Evolutionary conservation across 345 rosid genomes (phyloP).

Genomic region (Gynandropsis gynandra): DNA sequence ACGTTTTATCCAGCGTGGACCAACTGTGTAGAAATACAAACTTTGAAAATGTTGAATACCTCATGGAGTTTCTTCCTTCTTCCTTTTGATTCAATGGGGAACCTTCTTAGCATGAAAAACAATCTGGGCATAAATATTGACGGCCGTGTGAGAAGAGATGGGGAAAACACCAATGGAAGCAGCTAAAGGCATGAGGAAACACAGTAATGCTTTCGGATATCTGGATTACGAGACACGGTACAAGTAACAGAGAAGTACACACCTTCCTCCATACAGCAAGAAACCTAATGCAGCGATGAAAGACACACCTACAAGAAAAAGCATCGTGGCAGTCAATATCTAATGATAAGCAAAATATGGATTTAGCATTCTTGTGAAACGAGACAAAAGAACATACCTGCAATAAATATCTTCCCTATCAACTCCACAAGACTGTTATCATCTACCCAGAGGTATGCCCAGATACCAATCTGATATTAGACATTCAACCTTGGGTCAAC

Average conservation of each 20-base stretch:
- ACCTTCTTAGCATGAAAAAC: conserved; percentile 89
- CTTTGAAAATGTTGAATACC: conserved; percentile 34
- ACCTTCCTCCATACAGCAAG: conserved; percentile 99
- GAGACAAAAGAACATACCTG: conserved; percentile 43
- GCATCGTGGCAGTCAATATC: conserved; percentile 1
- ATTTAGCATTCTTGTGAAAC: conserved; percentile 18
- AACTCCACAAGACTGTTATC: conserved; percentile 66
- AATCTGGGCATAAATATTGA: conserved; percentile 40
- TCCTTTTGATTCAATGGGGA: conserved; percentile 97
- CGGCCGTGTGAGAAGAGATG: conserved; percentile 7
- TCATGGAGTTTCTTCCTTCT: conserved; percentile 96
- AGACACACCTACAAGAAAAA: conserved; percentile 58
- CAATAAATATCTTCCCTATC: conserved; percentile 76
- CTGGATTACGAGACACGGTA: conserved; percentile 6
- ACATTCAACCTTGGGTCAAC: conserved; percentile 12
- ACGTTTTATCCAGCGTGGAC: neutral
- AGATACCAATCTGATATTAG: conserved; percentile 67
- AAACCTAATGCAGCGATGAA: conserved; percentile 86
- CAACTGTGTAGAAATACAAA: neutral
- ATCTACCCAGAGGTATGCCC: conserved; percentile 78
- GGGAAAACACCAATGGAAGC: conserved; percentile 6
- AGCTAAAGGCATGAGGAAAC: no score
- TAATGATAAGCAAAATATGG: neutral
- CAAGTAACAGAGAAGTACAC: conserved; percentile 18
- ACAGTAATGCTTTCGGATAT: conserved; percentile 7